Percentiles rank a stretch among this genome's conserved stretches.
Conservation (phyloP, 148 eudicot species). For the Chenopodium album region DNA sequence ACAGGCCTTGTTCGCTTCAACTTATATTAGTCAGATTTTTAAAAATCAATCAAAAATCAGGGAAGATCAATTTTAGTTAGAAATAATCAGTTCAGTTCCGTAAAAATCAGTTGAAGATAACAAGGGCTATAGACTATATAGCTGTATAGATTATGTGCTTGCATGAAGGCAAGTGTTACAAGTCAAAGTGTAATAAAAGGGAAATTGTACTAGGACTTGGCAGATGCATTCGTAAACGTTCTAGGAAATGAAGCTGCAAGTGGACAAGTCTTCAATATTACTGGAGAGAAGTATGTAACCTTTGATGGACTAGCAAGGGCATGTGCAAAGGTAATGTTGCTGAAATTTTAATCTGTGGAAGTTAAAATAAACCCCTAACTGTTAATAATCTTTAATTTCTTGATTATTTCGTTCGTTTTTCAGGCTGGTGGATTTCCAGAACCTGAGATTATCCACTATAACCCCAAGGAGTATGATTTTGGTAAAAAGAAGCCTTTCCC, state of each 20-base stretch:
- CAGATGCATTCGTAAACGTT: constrained; percentile 71
- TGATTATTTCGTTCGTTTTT: not conserved
- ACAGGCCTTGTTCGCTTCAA: not conserved
- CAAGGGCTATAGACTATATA: not conserved
- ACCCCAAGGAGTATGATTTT: constrained; percentile 90
- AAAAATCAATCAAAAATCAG: not conserved
- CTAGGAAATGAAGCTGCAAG: constrained; percentile 87
- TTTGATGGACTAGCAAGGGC: constrained; percentile 97
- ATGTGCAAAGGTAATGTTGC: constrained; percentile 73
- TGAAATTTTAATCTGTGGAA: not conserved
- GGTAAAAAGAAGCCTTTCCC: constrained; percentile 98
- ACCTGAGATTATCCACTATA: constrained; percentile 89
- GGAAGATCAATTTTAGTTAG: too few species aligned
- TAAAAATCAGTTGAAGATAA: not conserved
- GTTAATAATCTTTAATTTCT: not conserved
- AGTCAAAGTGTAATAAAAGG: not conserved
- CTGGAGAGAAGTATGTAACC: constrained; percentile 87
- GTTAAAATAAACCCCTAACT: not conserved
- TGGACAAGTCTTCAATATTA: constrained; percentile 81
- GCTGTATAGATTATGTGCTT: not conserved
- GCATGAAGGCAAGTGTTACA: not conserved
- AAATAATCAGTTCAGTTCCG: not conserved
- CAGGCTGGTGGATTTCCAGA: constrained; percentile 98
- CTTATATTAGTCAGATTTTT: not conserved
- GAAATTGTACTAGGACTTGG: constrained; percentile 61